Conservation (phyloP, 139 green algal species). For the Monoraphidium neglectum region DNA sequence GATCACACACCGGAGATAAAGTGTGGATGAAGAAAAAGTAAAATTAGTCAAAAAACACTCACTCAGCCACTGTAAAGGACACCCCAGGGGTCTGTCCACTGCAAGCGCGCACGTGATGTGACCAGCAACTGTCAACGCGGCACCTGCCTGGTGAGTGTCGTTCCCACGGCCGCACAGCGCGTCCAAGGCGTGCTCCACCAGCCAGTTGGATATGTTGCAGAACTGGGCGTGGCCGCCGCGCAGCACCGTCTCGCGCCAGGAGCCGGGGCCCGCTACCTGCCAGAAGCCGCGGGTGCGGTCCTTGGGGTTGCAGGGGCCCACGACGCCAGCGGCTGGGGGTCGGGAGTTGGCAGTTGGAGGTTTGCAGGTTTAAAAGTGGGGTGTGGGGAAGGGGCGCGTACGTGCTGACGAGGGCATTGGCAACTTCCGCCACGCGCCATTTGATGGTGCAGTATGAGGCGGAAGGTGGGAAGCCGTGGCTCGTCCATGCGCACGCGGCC, state of each 20-base stretch:
- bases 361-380: no score
- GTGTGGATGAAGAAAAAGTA: no score
- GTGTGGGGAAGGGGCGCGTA: no score
- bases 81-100: neutral
- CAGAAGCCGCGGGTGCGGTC: conserved; percentile 38
- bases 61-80: no score
- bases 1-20: no score
- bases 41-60: no score
- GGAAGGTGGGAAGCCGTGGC: no score
- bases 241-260: conserved; percentile 21
- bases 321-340: conserved; percentile 30
- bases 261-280: conserved; percentile 3
- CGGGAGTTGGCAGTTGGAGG: no score
- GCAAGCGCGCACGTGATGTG: neutral
- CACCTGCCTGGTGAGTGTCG: conserved; percentile 7
- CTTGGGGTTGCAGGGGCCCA: conserved; percentile 52
- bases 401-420: no score
- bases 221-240: conserved; percentile 20
- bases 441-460: no score
- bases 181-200: conserved; percentile 3
- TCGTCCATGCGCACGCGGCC: no score
- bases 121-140: neutral
- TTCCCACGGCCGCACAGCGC: conserved; percentile 9
- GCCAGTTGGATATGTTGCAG: neutral
- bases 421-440: no score